Evolutionary conservation across 306 rosid species (phyloP), one percentile per base, ranked within the genome.

Genomic region (Fagus crenata): DNA sequence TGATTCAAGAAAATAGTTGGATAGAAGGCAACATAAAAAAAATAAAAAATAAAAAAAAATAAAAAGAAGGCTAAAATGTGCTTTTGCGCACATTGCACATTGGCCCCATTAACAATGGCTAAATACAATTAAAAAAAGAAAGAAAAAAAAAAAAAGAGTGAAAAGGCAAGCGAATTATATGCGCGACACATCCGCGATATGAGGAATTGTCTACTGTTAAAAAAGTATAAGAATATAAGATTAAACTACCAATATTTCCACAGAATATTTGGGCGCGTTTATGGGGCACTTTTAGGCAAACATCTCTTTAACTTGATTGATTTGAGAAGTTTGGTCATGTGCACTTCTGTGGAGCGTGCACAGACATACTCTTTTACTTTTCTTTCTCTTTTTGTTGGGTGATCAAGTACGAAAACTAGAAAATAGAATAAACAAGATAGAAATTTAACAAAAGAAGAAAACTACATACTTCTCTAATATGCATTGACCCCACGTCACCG

Each of bases 401-500:
- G 32, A 56, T 22, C 22, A 55, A 22, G 63, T 11, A 11, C 3
- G 4, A 60, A 18, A 32, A 36, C 33, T 2, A 42, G 64, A 1
- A 36, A 39, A 18, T 13, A 15, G 14, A 43, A 5, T 12, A 18
- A 42, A 6, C 4, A 33, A 8, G 18, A 64, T 22, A 59, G 22
- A 32, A 15, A 3, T 15, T 36, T 7, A 17, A n/a, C n/a, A 81
- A 72, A 49, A 55, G 51, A 55, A 65, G 28, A 82, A 67, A 41
- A 53, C 5, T 53, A 54, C 84, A 1, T 85, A 90, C 98, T 53
- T 86, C 81, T 90, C 75, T 91, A 36, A 94, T 85, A 54, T 90
- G 91, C 97, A 94, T 92, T 61, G 97, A 84, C 60, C 90, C n/a
- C 81, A 94, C 73, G 78, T 92, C 98, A 5, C 98, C 98, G 69